These are phyloP conservation scores for Schizophyllum amplum DNA, from an alignment of 1,284 basidiomycete genomes.

Conservation along the genomic window DNA sequence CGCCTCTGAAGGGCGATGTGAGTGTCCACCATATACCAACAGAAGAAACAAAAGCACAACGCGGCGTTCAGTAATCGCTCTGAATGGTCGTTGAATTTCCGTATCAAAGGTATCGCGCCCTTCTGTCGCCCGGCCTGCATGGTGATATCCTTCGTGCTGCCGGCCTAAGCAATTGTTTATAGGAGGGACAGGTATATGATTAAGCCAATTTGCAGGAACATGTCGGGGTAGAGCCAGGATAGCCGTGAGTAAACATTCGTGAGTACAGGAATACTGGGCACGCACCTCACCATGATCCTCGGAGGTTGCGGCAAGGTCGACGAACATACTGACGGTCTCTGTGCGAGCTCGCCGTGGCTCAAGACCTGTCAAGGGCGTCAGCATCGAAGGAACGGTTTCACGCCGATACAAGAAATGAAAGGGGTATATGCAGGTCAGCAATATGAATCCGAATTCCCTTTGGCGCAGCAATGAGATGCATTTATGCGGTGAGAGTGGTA, in stretches of 20 bases:
- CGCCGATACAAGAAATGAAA: no score
- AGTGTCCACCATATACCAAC: not conserved
- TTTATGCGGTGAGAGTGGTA: no score
- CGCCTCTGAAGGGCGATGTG: slow-evolving; percentile 36
- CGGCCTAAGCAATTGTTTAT: slow-evolving; percentile 42
- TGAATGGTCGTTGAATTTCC: slow-evolving; percentile 97
- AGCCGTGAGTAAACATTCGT: no score
- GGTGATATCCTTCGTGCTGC: slow-evolving; percentile 84
- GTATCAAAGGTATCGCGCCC: slow-evolving; percentile 84
- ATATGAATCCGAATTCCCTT: no score
- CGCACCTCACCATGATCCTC: slow-evolving; percentile 87
- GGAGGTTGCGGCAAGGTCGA: slow-evolving; percentile 83
- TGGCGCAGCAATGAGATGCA: no score
- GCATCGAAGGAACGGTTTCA: slow-evolving; percentile 3
- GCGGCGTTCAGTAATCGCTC: slow-evolving; percentile 78
- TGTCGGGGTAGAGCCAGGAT: no score
- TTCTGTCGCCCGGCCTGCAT: slow-evolving; percentile 93
- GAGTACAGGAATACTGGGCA: no score
- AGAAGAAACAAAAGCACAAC: slow-evolving; percentile 36
- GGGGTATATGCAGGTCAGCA: no score
- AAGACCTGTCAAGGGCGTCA: slow-evolving; percentile 43
- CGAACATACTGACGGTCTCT: slow-evolving; percentile 68
- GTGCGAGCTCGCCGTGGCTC: slow-evolving; percentile 70
- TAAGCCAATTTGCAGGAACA: no score
- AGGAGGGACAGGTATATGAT: not conserved